Evolutionary conservation across 495 filamentous ascomycete species (phyloP), one percentile per base, ranked within the genome.

Genomic region (Rhizodiscina lignyota): DNA sequence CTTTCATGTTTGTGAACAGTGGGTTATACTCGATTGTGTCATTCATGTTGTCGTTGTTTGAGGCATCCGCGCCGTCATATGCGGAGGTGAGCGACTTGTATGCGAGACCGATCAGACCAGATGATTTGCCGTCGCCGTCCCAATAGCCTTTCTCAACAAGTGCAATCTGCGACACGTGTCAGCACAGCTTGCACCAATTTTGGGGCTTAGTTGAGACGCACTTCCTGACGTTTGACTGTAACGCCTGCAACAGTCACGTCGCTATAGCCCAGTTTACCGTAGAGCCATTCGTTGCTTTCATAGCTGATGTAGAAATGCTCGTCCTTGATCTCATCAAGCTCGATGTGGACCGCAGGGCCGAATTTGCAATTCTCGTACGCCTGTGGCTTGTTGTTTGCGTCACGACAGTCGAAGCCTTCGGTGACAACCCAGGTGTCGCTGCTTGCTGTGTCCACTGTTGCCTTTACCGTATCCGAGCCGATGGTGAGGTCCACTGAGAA

Each of bases 371-470:
- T 13, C 6, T 27, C 24, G 6, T 27, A 13, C 6, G 8, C 24
- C 8, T 8, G 6, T 6, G 6, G 8, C 8, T 27, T 6, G 13
- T 13, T 13, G 13, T 8, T 6, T 18, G 10, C 10, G 17, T 32
- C 30, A 13, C 65, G 43, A 41, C 74, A 80, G 10, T 44, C 33
- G 35, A 64, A 77, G 11, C 55, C 52, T 4, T 48, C 40, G 21
- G 58, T 43, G 15, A 64, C 57, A 10, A 77, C 45, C 62, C 71
- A 78, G 5, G 69, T 73, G 42, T 80, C 75, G 41, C 59, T 64
- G 41, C 65, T 71, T 3, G 73, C 73, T 12, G 71, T 77, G 45
- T 77, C 75, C 31, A 80, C n/a, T n/a, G n/a, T n/a, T n/a, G n/a
- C n/a, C n/a, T n/a, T n/a, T n/a, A n/a, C n/a, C n/a, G n/a, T n/a